Conservation (phyloP, 805 yeast genomes). For the Candida silvatica region DNA sequence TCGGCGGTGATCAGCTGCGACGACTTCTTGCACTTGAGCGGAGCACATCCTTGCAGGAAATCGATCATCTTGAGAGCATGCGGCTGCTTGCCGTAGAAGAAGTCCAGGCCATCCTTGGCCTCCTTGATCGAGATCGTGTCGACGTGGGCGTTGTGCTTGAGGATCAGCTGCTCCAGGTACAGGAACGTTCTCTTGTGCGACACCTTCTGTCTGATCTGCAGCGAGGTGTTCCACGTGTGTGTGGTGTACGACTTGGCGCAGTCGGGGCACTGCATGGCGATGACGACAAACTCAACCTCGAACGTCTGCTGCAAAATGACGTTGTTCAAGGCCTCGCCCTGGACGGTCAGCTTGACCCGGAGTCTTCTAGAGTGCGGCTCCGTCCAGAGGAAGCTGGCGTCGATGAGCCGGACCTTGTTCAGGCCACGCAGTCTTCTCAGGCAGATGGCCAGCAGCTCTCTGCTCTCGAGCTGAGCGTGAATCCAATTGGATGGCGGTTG, state of each 20-base stretch:
- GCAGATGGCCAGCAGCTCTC: slow-evolving; percentile 89
- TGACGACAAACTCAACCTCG: slow-evolving; percentile 88
- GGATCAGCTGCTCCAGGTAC: slow-evolving; percentile 89
- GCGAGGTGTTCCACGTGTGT: slow-evolving; percentile 96
- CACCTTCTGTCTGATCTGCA: slow-evolving; percentile 96
- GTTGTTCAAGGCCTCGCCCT: slow-evolving; percentile 91
- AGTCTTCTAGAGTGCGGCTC: slow-evolving; percentile 98
- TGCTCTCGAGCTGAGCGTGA: slow-evolving; percentile 78
- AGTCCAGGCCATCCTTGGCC: slow-evolving; percentile 89
- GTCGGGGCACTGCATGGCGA: slow-evolving; percentile 96
- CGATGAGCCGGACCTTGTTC: slow-evolving; percentile 76
- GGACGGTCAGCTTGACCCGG: slow-evolving; percentile 84
- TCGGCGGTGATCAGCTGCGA: slow-evolving; percentile 89
- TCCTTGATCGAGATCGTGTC: slow-evolving; percentile 93
- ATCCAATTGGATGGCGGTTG: slow-evolving; percentile 97
- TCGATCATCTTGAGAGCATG: slow-evolving; percentile 94
- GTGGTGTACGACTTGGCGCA: slow-evolving; percentile 97
- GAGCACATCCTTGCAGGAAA: slow-evolving; percentile 77
- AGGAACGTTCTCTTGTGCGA: slow-evolving; percentile 94
- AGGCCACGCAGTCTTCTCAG: slow-evolving; percentile 82
- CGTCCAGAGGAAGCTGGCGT: slow-evolving; percentile 96
- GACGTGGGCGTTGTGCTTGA: slow-evolving; percentile 86
- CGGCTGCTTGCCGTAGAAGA: slow-evolving; percentile 78
- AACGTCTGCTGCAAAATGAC: slow-evolving; percentile 90
- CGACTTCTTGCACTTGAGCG: slow-evolving; percentile 73